phyloP scores from a whole-genome alignment of 192 early-diverging fungal species.

The Kickxella alabastrina region DNA sequence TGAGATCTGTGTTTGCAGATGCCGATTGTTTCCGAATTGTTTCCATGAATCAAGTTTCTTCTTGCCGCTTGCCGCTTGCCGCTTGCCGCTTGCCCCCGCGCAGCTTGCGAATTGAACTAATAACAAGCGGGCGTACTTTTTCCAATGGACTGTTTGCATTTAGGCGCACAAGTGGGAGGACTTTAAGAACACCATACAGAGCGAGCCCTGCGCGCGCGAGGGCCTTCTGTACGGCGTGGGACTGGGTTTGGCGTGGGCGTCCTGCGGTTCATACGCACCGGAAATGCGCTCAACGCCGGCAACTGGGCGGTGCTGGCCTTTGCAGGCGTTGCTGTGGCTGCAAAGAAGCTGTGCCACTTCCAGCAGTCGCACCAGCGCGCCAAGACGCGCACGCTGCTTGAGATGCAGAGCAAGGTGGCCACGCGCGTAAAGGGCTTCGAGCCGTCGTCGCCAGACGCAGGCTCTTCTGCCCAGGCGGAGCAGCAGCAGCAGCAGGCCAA shows the following conservation, averaged over 20 bases:
- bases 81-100: no score
- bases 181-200: conserved; percentile 14
- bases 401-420: conserved; percentile 8
- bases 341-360: conserved; percentile 41
- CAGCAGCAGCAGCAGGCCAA: background rate
- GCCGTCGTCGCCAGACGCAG: background rate
- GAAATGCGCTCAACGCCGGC: conserved; percentile 26
- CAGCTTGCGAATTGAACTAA: no score
- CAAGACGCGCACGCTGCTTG: conserved; percentile 30
- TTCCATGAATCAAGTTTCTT: no score
- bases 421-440: conserved; percentile 27
- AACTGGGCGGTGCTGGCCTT: conserved; percentile 43
- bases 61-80: no score
- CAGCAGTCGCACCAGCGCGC: conserved; percentile 37
- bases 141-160: conserved; percentile 7
- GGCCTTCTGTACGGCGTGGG: conserved; percentile 45
- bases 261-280: conserved; percentile 31
- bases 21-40: no score
- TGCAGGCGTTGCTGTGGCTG: conserved; percentile 17
- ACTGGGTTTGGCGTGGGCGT: conserved; percentile 22
- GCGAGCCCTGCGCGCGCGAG: conserved; percentile 44
- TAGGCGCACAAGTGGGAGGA: conserved; percentile 39
- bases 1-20: no score
- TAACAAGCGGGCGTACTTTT: no score
- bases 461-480: background rate